Evolutionary conservation across 176 grass and related monocot species (phyloP), one percentile per base, ranked within the genome.

Genomic region (Miscanthus lutarioriparius): DNA sequence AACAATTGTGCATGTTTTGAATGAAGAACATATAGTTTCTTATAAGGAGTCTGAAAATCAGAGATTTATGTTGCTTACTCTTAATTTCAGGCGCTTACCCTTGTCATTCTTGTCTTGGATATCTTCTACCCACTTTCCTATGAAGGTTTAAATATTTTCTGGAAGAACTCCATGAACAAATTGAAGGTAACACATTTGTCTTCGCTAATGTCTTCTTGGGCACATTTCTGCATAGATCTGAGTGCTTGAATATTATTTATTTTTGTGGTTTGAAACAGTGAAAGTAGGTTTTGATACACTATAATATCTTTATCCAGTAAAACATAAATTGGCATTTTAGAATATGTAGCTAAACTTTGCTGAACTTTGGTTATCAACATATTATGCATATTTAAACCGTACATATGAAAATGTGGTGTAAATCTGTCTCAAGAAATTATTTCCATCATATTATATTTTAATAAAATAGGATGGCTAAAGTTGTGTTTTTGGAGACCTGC

Each of bases 101-200:
- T 92, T 83, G 70, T 75, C 17, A 84, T 98, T 90, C 93, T 98
- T 83, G 78, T 88, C 80, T 35, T 98, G 67, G 87, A 92, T 85
- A 83, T 85, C 16, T 98, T 98, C 74, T 86, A 86, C 62, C 93
- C 93, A 87, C 89, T 98, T 83, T 76, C 96, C 67, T 98, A 98
- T 39, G 96, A 98, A 91, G 96, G 96, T 61, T 80, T 86, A 70
- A 69, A 87, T 63, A 51, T 95, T 27, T 98, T 85, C 59, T 92
- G 92, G 93, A 95, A 87, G 70, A 92, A 53, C 70, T 74, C 85
- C 67, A 82, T 87, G 25, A 98, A 92, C 85, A 98, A 98, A 83
- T 84, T 95, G 69, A 98, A 98, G 96, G 93, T 90, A 85, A 72
- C 25, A 35, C 23, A 44, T 59, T 26, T 69, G 1, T 67, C 32